These are phyloP conservation scores for Betula pendula DNA, from an alignment of 306 rosid species.

Conservation along the genomic window DNA sequence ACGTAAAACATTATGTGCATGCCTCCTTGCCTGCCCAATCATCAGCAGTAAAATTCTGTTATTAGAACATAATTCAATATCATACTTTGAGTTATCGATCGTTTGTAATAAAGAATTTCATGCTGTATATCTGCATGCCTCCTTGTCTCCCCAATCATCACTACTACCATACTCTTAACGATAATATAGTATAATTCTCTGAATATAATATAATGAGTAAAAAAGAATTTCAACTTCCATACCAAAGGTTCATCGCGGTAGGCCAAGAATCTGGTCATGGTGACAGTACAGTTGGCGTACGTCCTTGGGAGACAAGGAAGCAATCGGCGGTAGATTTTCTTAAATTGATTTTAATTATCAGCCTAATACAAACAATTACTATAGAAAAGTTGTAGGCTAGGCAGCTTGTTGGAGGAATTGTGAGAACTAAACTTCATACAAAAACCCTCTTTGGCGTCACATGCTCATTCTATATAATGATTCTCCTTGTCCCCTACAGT, in stretches of 20 bases:
- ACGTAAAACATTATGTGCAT: conserved; percentile 29
- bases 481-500: background rate
- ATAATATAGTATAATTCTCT: background rate
- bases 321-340: conserved; percentile 32
- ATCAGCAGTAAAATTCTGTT: conserved; percentile 22
- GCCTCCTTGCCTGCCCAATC: conserved; percentile 27
- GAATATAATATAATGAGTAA: background rate
- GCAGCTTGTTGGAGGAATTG: conserved; percentile 18
- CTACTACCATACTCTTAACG: background rate
- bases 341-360: conserved; percentile 34
- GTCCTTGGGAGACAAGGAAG: conserved; percentile 39
- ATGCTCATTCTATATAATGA: conserved; percentile 27
- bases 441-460: conserved; percentile 31
- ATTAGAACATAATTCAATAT: conserved; percentile 15
- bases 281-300: conserved; percentile 33
- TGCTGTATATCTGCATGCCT: background rate
- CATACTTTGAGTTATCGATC: conserved; percentile 11
- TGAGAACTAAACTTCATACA: conserved; percentile 6
- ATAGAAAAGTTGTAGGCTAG: conserved; percentile 18
- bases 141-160: conserved; percentile 16
- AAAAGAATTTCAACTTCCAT: conserved; percentile 21
- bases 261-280: conserved; percentile 37
- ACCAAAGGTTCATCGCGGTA: conserved; percentile 20
- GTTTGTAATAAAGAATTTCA: conserved; percentile 26
- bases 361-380: background rate